Evolutionary conservation across 176 grass and related monocot species (phyloP).

Genomic region (Carex parvula): DNA sequence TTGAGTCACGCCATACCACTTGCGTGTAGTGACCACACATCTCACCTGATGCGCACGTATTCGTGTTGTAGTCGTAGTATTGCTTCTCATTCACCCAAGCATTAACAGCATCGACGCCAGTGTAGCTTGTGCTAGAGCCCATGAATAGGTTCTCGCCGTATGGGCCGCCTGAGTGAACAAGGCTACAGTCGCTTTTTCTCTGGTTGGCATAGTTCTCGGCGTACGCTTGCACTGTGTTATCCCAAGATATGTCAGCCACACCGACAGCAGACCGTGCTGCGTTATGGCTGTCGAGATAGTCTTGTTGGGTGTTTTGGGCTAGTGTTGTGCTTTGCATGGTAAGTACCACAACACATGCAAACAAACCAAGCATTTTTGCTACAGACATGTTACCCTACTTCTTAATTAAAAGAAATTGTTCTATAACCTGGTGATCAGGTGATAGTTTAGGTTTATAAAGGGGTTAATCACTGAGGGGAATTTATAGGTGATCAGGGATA

Average conservation of each 20-base stretch:
- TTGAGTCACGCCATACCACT: constrained; percentile 44
- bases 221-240: constrained; percentile 21
- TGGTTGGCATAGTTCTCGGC: constrained; percentile 36
- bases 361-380: background rate
- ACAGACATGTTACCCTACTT: background rate
- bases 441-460: background rate
- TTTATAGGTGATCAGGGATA: background rate
- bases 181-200: constrained; percentile 29
- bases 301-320: constrained; percentile 23
- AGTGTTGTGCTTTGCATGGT: background rate
- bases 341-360: background rate
- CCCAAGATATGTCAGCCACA: constrained; percentile 34
- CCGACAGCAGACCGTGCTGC: background rate
- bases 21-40: constrained; percentile 48
- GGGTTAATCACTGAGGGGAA: background rate
- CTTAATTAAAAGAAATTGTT: background rate
- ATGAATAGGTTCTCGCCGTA: constrained; percentile 33
- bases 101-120: constrained; percentile 9
- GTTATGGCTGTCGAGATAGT: constrained; percentile 37
- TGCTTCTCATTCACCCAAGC: constrained; percentile 16
- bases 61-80: constrained; percentile 18
- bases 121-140: background rate
- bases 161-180: constrained; percentile 20
- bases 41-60: constrained; percentile 1
- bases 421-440: background rate